Base-by-base conservation (phyloP, 2,329 filamentous ascomycete species). In the Aureobasidium sp. region DNA sequence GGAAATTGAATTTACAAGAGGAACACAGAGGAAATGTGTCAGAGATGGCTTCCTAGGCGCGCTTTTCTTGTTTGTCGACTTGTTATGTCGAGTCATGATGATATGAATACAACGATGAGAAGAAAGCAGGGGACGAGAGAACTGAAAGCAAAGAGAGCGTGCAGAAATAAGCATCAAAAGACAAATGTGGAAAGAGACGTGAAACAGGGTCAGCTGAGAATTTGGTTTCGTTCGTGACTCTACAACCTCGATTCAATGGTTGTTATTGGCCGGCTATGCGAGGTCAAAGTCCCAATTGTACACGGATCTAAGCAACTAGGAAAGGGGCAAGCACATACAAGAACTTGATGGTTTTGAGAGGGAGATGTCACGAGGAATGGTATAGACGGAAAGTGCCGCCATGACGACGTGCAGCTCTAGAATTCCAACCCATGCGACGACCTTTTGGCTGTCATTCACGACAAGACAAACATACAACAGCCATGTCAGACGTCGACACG, bases 1-100 rank as follows among this genome's bases (percentile, higher is more conserved):
- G 1, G 87, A 89, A 8, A 74, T 57, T 0, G 77, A 61, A 2
- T 83, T 89, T 53, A 87, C 79, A 7, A 97, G 82, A 1, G 91
- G 88, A 57, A 93, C 78, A 73, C 86, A 90, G 51, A 92, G 78
- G 70, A 92, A 92, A 74, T 92, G 89, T 4, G 89, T 92, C 27
- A 86, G 79, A 12, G 75, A 74, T 9, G 78, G 74, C 63, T 75
- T 78, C 63, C 74, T 77, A 4, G 65, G 51, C 50, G 34, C 20
- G 34, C 8, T 12, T 42, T 32, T 34, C 29, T 39, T 56, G 36
- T 48, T 36, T 26, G 20, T 6, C 27, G 10, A 1, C 5, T 62
- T 62, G 6, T 53, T 17, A n/a, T 62, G 41, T 17, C 50, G 37
- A 20, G 26, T 12, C 60, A 62, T 62, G 5, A 34, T 9, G 23